phyloP scores from a whole-genome alignment of 2,329 filamentous ascomycete species.

The Nemania sp. region DNA sequence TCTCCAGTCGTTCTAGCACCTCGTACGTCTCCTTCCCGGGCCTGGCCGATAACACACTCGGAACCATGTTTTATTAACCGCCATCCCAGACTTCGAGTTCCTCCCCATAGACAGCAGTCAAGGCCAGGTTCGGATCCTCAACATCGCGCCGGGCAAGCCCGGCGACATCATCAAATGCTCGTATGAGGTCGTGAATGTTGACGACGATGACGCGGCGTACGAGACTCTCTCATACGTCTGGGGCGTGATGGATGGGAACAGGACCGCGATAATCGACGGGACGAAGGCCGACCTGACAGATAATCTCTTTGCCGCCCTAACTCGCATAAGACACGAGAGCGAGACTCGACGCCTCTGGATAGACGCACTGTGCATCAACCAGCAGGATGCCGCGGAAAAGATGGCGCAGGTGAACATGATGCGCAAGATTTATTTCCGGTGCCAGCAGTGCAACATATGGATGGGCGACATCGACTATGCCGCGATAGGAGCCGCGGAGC shows the following conservation, averaged over 20 bases:
- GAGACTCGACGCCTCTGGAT: slow-evolving; percentile 29
- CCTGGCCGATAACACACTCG: not conserved
- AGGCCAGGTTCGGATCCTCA: slow-evolving; percentile 24
- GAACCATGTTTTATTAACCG: not conserved
- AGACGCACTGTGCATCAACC: slow-evolving; percentile 39
- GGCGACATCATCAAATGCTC: slow-evolving; percentile 18
- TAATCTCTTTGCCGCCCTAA: slow-evolving; percentile 21
- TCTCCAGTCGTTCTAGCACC: slow-evolving; percentile 18
- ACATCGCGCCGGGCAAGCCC: slow-evolving; percentile 15
- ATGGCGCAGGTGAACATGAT: slow-evolving; percentile 35
- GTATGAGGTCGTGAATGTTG: slow-evolving; percentile 11
- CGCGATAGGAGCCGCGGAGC: slow-evolving; percentile 6
- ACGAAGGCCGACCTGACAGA: slow-evolving; percentile 18
- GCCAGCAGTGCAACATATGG: slow-evolving; percentile 23
- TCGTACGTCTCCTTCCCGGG: slow-evolving; percentile 7
- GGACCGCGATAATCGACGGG: slow-evolving; percentile 14
- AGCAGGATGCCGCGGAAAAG: slow-evolving; percentile 33
- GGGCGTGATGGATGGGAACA: slow-evolving; percentile 8
- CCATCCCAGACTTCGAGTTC: slow-evolving; percentile 7
- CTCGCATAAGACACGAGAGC: slow-evolving; percentile 13
- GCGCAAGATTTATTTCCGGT: slow-evolving; percentile 32
- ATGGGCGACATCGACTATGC: slow-evolving; percentile 15
- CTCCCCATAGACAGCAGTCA: slow-evolving; percentile 20
- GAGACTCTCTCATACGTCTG: slow-evolving; percentile 28
- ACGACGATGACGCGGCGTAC: slow-evolving; percentile 15